phyloP scores from a whole-genome alignment of 2,329 filamentous ascomycete species.

The Helicocarpus griseus region DNA sequence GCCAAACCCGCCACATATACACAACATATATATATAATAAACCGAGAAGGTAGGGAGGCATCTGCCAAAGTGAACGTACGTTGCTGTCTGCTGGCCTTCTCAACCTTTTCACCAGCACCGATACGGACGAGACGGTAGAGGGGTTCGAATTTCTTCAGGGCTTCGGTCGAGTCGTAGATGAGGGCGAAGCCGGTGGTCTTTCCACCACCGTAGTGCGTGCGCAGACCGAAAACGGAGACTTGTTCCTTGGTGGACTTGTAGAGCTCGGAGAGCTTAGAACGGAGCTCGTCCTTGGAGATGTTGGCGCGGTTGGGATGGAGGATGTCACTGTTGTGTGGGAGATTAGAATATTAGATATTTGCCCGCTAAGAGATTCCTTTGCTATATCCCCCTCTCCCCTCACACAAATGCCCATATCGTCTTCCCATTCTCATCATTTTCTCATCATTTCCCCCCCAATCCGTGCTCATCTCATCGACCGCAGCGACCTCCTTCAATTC shows the following conservation, averaged over 20 bases:
- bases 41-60: slow-evolving; percentile 6
- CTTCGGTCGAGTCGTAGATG: slow-evolving; percentile 95
- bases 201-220: slow-evolving; percentile 98
- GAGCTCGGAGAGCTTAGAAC: slow-evolving; percentile 81
- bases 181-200: slow-evolving; percentile 99
- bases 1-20: slow-evolving; percentile 1
- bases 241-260: slow-evolving; percentile 99
- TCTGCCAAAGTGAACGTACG: slow-evolving; percentile 60
- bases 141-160: slow-evolving; percentile 99
- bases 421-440: slow-evolving; percentile 3
- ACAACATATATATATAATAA: neutral
- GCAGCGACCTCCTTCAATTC: neutral
- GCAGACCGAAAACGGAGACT: slow-evolving; percentile 95
- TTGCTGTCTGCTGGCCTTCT: slow-evolving; percentile 97
- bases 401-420: neutral
- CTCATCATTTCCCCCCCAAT: neutral
- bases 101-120: slow-evolving; percentile 84
- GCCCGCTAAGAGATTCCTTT: no score
- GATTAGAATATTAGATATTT: no score
- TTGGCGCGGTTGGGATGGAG: slow-evolving; percentile 97
- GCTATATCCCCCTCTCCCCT: slow-evolving; percentile 5
- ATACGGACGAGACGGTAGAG: slow-evolving; percentile 93
- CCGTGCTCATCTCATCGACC: neutral
- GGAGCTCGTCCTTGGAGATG: slow-evolving; percentile 98
- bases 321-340: slow-evolving; percentile 64